phyloP scores from a whole-genome alignment of 208 protist species.

The Balamuthia mandrillaris region DNA sequence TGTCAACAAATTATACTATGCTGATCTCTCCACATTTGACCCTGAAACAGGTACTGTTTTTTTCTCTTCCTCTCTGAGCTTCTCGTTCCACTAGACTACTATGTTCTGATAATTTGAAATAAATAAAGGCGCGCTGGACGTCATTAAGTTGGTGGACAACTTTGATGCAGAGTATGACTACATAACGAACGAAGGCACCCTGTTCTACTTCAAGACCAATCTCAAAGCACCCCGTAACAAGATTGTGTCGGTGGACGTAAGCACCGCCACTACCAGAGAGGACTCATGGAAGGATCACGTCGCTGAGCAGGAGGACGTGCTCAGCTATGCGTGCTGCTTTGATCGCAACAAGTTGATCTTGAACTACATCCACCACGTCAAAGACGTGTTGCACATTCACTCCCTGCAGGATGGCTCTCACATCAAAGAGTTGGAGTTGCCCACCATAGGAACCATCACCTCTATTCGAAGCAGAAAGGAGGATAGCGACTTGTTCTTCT shows the following conservation, averaged over 20 bases:
- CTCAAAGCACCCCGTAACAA: slow-evolving; percentile 80
- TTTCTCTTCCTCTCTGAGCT: not conserved
- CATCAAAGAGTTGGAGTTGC: not conserved
- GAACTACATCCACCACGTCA: slow-evolving; percentile 87
- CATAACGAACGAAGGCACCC: slow-evolving; percentile 78
- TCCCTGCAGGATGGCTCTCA: not conserved
- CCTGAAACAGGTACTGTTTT: not conserved
- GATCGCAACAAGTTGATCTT: slow-evolving; percentile 78
- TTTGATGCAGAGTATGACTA: slow-evolving; percentile 84
- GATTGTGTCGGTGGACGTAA: slow-evolving; percentile 79
- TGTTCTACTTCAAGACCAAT: slow-evolving; percentile 86
- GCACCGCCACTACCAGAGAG: not conserved
- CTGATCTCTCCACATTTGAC: not conserved
- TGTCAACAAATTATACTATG: slow-evolving; percentile 40
- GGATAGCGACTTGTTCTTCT: slow-evolving; percentile 5
- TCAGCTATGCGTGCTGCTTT: slow-evolving; percentile 66
- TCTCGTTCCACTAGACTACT: not conserved
- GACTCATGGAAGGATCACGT: slow-evolving; percentile 71
- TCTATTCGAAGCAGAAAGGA: not conserved
- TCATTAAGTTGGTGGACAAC: slow-evolving; percentile 44
- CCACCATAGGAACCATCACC: not conserved
- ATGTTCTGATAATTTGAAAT: not conserved
- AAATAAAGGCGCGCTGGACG: not conserved
- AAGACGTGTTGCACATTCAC: slow-evolving; percentile 48
- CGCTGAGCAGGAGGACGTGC: slow-evolving; percentile 70